Conservation (phyloP, 148 eudicot species). For the Rhododendron simsii region DNA sequence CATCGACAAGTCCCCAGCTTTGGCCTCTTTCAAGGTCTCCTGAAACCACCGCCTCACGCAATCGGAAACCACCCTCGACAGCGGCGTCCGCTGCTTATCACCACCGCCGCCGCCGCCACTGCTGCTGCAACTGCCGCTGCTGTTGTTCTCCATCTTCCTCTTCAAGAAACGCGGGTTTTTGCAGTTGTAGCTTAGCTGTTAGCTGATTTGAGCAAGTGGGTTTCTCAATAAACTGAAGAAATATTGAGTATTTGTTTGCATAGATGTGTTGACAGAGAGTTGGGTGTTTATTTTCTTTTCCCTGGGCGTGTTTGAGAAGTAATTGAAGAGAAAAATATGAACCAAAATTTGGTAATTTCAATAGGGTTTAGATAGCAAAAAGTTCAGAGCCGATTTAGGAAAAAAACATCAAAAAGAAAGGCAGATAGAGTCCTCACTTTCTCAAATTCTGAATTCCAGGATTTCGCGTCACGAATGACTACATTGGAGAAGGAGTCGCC, state of each 20-base stretch:
- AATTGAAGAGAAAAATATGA: background rate
- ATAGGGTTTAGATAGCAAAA: background rate
- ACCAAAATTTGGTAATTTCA: background rate
- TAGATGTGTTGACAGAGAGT: background rate
- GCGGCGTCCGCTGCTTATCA: conserved; percentile 23
- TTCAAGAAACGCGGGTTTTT: background rate
- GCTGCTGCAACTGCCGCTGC: conserved; percentile 3
- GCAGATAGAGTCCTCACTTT: background rate
- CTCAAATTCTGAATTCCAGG: background rate
- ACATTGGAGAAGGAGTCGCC: background rate
- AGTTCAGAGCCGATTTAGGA: background rate
- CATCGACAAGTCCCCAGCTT: conserved; percentile 62
- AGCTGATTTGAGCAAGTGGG: background rate
- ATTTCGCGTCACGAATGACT: background rate
- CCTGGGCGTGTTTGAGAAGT: background rate
- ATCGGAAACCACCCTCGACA: conserved; percentile 69
- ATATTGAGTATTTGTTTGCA: background rate
- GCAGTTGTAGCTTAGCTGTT: background rate
- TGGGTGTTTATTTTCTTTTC: background rate
- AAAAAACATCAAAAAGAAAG: background rate
- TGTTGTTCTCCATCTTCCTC: conserved; percentile 16
- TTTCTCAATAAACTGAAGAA: background rate
- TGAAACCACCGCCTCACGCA: conserved; percentile 64
- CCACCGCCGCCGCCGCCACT: conserved; percentile 12
- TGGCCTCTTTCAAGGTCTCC: conserved; percentile 70